A percentile compares a stretch with the other conserved stretches of the same genome.
Conservation (phyloP, 345 rosid genomes). For the Ailanthus altissimus region DNA sequence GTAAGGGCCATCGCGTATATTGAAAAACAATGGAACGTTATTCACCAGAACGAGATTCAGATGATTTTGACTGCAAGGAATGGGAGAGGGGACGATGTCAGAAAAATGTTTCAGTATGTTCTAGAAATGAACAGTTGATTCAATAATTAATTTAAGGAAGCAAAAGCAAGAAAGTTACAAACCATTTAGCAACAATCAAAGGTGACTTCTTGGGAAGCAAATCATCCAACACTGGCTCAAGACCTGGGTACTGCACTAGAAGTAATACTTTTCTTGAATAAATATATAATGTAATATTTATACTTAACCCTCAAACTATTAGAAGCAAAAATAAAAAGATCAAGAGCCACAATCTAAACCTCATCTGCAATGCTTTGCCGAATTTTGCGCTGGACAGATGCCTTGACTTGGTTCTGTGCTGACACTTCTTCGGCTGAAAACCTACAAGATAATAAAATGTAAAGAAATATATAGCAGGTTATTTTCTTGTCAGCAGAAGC, state of each 20-base stretch:
- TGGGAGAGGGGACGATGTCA: constrained; percentile 6
- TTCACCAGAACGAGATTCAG: constrained; percentile 88
- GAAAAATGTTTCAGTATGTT: not conserved
- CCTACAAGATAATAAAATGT: constrained; percentile 39
- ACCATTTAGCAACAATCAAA: constrained; percentile 90
- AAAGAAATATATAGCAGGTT: not conserved
- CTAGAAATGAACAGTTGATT: not conserved
- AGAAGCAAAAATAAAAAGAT: constrained; percentile 3
- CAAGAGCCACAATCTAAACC: constrained; percentile 39
- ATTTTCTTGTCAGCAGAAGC: not conserved
- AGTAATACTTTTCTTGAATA: constrained; percentile 9
- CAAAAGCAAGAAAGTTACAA: constrained; percentile 25
- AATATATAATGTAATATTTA: not conserved
- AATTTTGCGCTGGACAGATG: constrained; percentile 93
- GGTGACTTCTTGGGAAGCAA: constrained; percentile 95
- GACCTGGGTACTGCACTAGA: constrained; percentile 81
- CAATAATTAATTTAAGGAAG: constrained; percentile 3
- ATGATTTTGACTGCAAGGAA: constrained; percentile 84
- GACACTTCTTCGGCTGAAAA: constrained; percentile 91
- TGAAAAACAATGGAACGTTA: constrained; percentile 91
- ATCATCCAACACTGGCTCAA: constrained; percentile 92
- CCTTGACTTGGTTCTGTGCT: constrained; percentile 96
- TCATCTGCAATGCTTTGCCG: constrained; percentile 97
- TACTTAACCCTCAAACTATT: constrained; percentile 5
- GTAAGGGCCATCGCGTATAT: constrained; percentile 95